phyloP scores from a whole-genome alignment of 345 rosid species.

The Psidium guajava region DNA sequence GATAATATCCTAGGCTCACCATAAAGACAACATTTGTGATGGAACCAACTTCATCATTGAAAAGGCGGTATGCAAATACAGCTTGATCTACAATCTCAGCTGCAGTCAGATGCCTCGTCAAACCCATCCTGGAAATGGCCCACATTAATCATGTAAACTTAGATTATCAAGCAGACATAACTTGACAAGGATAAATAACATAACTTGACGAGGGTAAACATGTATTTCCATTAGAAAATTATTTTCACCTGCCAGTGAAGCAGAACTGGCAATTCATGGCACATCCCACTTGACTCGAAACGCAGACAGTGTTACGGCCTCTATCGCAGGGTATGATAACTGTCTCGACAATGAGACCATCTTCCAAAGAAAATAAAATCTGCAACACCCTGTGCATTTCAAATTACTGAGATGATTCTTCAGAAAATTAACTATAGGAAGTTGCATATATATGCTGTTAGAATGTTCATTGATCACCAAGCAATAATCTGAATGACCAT shows the following conservation, averaged over 20 bases:
- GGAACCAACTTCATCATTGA: conserved; percentile 51
- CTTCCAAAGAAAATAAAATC: conserved; percentile 77
- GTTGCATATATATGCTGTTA: neutral
- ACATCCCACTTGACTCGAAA: conserved; percentile 91
- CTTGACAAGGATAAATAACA: neutral
- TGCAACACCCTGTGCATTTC: conserved; percentile 73
- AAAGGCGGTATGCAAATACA: conserved; percentile 56
- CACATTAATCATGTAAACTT: neutral
- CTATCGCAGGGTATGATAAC: conserved; percentile 83
- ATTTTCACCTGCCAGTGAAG: conserved; percentile 65
- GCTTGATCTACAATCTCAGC: conserved; percentile 95
- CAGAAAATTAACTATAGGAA: conserved; percentile 1
- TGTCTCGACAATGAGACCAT: conserved; percentile 72
- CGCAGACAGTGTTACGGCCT: conserved; percentile 84
- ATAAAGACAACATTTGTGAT: conserved; percentile 86
- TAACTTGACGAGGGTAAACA: neutral
- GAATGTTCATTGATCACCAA: neutral
- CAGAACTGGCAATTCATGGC: conserved; percentile 98
- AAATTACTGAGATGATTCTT: conserved; percentile 55
- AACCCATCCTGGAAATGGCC: conserved; percentile 60
- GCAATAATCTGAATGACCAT: neutral
- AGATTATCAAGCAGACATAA: neutral
- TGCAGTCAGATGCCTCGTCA: conserved; percentile 68
- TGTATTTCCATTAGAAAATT: neutral
- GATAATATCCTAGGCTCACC: conserved; percentile 31